These are phyloP conservation scores for Xanthoconium separans DNA, from an alignment of 1,284 basidiomycete species.

Conservation along the genomic window DNA sequence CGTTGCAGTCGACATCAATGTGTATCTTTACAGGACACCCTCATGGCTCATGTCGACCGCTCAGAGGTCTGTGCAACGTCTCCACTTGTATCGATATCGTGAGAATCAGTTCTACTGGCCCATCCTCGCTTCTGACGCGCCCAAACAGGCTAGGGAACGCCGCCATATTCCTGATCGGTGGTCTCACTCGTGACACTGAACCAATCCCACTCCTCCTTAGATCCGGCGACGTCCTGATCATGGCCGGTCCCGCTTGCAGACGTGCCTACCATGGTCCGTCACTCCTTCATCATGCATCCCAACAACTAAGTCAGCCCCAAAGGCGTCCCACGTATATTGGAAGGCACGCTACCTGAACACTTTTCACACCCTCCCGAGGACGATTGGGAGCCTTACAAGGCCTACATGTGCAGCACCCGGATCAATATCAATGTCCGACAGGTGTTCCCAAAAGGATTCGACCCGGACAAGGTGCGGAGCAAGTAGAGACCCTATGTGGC, in stretches of 20 bases:
- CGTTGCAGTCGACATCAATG: no score
- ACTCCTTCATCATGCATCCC: background rate
- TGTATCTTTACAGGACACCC: conserved; percentile 58
- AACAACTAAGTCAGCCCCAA: background rate
- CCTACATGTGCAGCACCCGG: conserved; percentile 65
- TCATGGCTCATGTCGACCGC: conserved; percentile 93
- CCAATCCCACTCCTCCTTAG: conserved; percentile 80
- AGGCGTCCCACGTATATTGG: conserved; percentile 88
- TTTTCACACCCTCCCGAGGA: conserved; percentile 36
- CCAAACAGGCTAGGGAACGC: conserved; percentile 77
- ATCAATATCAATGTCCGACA: conserved; percentile 92
- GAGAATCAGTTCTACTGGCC: conserved; percentile 27
- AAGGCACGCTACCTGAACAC: conserved; percentile 70
- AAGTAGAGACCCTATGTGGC: background rate
- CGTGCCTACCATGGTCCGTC: conserved; percentile 80
- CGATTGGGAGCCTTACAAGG: conserved; percentile 57
- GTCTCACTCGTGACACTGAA: conserved; percentile 68
- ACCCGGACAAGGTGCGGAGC: conserved; percentile 34
- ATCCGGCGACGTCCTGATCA: conserved; percentile 88
- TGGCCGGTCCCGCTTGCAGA: conserved; percentile 83
- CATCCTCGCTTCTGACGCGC: background rate
- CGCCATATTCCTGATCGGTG: conserved; percentile 87
- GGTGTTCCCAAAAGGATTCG: conserved; percentile 75
- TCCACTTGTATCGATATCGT: conserved; percentile 91
- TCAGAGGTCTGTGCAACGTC: conserved; percentile 85